phyloP scores from a whole-genome alignment of 75 land plant genomes.

The Cupressus sempervirens region DNA sequence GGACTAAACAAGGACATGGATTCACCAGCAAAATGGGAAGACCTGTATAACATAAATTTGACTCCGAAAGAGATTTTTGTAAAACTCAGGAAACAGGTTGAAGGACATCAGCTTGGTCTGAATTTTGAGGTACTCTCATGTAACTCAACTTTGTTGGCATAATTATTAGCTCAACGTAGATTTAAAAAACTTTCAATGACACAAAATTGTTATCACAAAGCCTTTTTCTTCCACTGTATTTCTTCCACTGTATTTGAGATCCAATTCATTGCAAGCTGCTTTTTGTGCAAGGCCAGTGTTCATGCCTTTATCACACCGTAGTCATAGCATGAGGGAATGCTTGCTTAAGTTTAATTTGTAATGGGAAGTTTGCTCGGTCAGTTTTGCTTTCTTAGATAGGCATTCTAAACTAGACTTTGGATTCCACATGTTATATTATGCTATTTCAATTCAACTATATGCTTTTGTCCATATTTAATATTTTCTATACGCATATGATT shows the following conservation, averaged over 20 bases:
- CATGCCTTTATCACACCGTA: neutral
- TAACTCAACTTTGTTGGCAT: neutral
- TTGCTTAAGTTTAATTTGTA: neutral
- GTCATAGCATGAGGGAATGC: neutral
- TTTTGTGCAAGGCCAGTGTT: neutral
- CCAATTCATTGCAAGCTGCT: neutral
- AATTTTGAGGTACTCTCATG: slow-evolving; percentile 59
- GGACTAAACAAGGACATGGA: slow-evolving; percentile 3
- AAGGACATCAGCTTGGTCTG: slow-evolving; percentile 72
- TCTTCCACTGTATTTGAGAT: neutral
- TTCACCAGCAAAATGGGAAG: slow-evolving; percentile 41
- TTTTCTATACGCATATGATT: neutral
- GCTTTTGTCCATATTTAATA: neutral
- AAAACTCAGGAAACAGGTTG: slow-evolving; percentile 71
- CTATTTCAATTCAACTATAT: neutral
- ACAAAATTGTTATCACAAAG: neutral
- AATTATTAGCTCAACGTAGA: neutral
- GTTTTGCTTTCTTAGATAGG: neutral
- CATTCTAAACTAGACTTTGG: neutral
- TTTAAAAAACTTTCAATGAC: neutral
- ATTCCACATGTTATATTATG: neutral
- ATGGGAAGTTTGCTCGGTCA: neutral
- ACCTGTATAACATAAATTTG: slow-evolving; percentile 58
- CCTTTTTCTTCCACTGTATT: neutral
- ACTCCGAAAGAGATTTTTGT: slow-evolving; percentile 71